Base-by-base conservation (phyloP, 139 green algal genomes). In the Chlorella vulgaris region DNA sequence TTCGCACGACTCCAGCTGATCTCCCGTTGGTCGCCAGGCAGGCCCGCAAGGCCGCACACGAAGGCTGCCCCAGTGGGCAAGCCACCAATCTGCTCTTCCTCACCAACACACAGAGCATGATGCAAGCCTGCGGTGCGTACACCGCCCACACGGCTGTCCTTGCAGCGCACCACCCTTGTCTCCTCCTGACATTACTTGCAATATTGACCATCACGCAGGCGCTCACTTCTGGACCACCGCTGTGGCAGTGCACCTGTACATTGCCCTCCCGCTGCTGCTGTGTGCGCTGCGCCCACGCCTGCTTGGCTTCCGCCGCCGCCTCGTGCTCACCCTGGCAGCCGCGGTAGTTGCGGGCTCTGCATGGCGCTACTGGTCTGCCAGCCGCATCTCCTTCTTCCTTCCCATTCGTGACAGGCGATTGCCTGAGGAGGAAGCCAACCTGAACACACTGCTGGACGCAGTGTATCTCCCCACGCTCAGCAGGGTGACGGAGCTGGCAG, bases 291-390 rank as follows among this genome's bases (percentile, higher is more conserved):
- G 73, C 35, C 73, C 73, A 1, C 50, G 35, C 18, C 18, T 10
- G 19, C 53, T 53, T 5, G 73, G 73, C 35, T 69, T 79, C 73
- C 73, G 73, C 24, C 24, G 51, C 36, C 73, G 73, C 53, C 22
- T 69, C 10, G 51, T 53, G 24, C 18, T 22, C 7, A 53, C 73
- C 19, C 51, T 79, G 35, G 73, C 35, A 19, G 35, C 28, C 26
- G 35, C 35, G n/a, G 40, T 51, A 36, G 51, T 26, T 35, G 51
- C 28, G 29, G 73, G 73, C 53, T 28, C 35, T 6, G 53, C 24
- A 6, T 79, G 73, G 73, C 73, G 73, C 53, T 33, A 68, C 26
- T 19, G 7, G 36, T 29, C 19, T 53, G 40, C 26, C 13, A 24
- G 5, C 22, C 53, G 8, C 10, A 6, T 1, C 5, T 18, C 7